Base-by-base conservation (phyloP, 129 eudicot species). In the Pittosporum tobira region DNA sequence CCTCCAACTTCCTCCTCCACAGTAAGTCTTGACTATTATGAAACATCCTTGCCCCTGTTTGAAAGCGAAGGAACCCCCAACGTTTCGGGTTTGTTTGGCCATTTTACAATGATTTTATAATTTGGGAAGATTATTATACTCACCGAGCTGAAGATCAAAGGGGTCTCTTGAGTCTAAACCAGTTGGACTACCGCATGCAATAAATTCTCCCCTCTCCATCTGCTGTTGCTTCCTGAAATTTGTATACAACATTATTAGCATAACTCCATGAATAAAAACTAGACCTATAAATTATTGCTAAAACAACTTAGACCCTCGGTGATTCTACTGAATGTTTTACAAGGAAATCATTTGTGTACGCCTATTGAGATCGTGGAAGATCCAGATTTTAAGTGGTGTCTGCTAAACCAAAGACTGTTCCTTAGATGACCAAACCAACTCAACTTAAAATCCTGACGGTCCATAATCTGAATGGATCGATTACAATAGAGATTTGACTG, bases 1-100 rank as follows among this genome's bases (percentile, higher is more conserved):
- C 94, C 61, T 88, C 96, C 72, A 84, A 46, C 65, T 84, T 88
- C 28, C 84, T 80, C 65, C 82, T 71, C 81, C 84, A 79, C 51
- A 83, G 65, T 61, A 88, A 45, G 62, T 88, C 88, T 12, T 81
- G 94, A 23, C 75, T 43, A 51, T 75, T 81, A 65, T 63, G 73
- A 49, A 83, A 49, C 88, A 87, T 80, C 67, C 95, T 73, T 2
- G 82, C 61, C 44, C 93, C 96, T 87, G 30, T 1, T 28, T 43
- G 19, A 51, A 25, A 24, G 10, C 18, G 23, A 7, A 30, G 6
- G 9, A 30, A 18, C 0, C 18, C 27, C 23, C 18, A 19, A 15
- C 1, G 30, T 18, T 19, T 8, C 14, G 7, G 12, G 10, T 54
- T 31, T 10, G 10, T 0, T 34, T 1, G 45, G 16, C 11, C 26